phyloP scores from a whole-genome alignment of 176 grass and related monocot genomes.

The Triticum monococcum region DNA sequence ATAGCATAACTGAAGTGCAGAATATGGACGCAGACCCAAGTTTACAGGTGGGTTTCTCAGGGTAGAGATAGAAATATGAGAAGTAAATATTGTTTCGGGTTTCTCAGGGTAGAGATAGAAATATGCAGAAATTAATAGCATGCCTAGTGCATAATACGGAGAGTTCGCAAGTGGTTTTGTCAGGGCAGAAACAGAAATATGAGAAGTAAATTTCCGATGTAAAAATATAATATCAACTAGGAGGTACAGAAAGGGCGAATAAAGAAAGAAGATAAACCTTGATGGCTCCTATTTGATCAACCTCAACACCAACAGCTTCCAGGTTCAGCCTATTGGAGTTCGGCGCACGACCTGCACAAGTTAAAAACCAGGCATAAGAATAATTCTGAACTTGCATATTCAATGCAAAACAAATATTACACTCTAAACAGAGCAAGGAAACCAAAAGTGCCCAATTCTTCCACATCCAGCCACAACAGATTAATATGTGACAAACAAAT shows the following conservation, averaged over 20 bases:
- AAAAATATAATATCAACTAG: background rate
- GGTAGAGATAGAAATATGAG: background rate
- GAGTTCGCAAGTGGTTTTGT: background rate
- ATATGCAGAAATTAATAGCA: background rate
- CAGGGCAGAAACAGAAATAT: conserved; percentile 20
- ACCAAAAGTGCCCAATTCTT: background rate
- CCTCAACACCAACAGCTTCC: conserved; percentile 72
- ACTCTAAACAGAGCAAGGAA: background rate
- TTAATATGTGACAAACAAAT: background rate
- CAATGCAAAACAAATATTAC: background rate
- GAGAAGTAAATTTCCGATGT: background rate
- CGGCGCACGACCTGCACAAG: conserved; percentile 57
- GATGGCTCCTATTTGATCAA: conserved; percentile 75
- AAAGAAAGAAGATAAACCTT: conserved; percentile 54
- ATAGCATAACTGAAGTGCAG: background rate
- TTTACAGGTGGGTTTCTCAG: background rate
- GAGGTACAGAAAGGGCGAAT: conserved; percentile 7
- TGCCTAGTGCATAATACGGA: background rate
- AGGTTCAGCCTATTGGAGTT: conserved; percentile 89
- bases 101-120: background rate
- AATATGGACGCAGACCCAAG: background rate
- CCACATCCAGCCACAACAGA: background rate
- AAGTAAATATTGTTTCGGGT: background rate
- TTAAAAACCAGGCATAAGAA: conserved; percentile 34
- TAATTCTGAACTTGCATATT: background rate